Evolutionary conservation across 1,284 basidiomycete genomes (phyloP).

Genomic region (Malassezia vespertilionis): DNA sequence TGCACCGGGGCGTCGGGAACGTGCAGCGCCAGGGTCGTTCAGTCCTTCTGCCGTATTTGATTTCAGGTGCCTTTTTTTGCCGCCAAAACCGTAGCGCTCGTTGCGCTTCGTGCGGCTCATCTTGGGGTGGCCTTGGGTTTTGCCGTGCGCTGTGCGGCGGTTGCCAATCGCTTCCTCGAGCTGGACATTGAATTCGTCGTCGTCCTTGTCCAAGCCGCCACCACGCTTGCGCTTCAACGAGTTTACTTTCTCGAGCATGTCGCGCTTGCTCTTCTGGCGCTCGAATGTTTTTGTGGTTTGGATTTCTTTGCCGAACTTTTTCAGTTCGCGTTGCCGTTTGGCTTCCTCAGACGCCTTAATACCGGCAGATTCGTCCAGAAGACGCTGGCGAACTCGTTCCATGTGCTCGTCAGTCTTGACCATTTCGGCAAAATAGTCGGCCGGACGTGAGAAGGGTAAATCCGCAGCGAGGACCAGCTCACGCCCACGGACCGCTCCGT

Average conservation of each 20-base stretch:
- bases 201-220: slow-evolving; percentile 54
- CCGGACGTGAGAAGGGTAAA: slow-evolving; percentile 79
- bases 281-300: slow-evolving; percentile 74
- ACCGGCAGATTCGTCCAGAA: slow-evolving; percentile 75
- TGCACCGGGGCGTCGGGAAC: slow-evolving; percentile 8
- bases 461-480: slow-evolving; percentile 62
- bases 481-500: slow-evolving; percentile 65
- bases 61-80: slow-evolving; percentile 39
- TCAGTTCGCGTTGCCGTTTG: slow-evolving; percentile 80
- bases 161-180: slow-evolving; percentile 53
- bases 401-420: slow-evolving; percentile 95
- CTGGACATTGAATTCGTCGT: slow-evolving; percentile 66
- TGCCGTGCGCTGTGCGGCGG: slow-evolving; percentile 2
- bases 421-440: slow-evolving; percentile 98
- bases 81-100: slow-evolving; percentile 41
- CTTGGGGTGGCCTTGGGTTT: slow-evolving; percentile 19
- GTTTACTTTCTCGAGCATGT: slow-evolving; percentile 54
- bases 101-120: slow-evolving; percentile 37
- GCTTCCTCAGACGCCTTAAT: slow-evolving; percentile 89
- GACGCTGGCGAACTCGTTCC: slow-evolving; percentile 82
- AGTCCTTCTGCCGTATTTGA: slow-evolving; percentile 41
- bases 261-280: slow-evolving; percentile 67
- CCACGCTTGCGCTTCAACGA: slow-evolving; percentile 55
- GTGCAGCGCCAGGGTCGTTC: slow-evolving; percentile 25
- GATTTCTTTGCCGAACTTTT: slow-evolving; percentile 97